Evolutionary conservation across 2,329 filamentous ascomycete genomes (phyloP).

Genomic region (Epichloe typhina): DNA sequence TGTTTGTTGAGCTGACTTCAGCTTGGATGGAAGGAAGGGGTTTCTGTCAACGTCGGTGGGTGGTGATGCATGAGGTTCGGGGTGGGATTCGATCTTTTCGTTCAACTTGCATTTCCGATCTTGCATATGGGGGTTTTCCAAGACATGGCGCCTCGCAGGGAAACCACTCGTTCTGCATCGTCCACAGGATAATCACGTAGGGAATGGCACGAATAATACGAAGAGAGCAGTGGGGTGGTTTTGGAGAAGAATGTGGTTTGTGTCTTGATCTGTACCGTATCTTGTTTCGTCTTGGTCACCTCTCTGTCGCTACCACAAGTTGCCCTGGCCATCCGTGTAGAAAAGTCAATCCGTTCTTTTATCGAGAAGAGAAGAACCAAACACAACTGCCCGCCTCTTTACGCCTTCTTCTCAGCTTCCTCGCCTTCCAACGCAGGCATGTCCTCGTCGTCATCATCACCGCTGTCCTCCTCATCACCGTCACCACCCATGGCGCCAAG

Average conservation of each 20-base stretch:
- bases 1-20: background rate
- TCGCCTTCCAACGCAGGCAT: slow-evolving; percentile 61
- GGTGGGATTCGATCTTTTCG: too few relatives aligned
- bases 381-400: slow-evolving; percentile 7
- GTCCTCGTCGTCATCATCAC: slow-evolving; percentile 57
- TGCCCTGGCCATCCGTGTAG: background rate
- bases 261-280: slow-evolving; percentile 1
- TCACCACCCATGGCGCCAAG: slow-evolving; percentile 30
- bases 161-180: too few relatives aligned
- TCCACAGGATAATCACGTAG: too few relatives aligned
- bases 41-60: too few relatives aligned
- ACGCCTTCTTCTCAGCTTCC: slow-evolving; percentile 29
- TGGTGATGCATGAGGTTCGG: too few relatives aligned
- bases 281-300: background rate
- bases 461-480: slow-evolving; percentile 35
- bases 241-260: background rate
- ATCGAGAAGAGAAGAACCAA: background rate
- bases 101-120: background rate
- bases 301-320: background rate
- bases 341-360: background rate
- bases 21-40: too few relatives aligned
- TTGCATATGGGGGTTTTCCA: background rate
- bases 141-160: background rate
- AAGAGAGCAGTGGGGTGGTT: too few relatives aligned
- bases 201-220: background rate